A percentile compares a stretch with the other conserved stretches of the same genome.
These are phyloP conservation scores for Spergularia bocconei DNA, from an alignment of 148 eudicot species.

Conservation along the genomic window DNA sequence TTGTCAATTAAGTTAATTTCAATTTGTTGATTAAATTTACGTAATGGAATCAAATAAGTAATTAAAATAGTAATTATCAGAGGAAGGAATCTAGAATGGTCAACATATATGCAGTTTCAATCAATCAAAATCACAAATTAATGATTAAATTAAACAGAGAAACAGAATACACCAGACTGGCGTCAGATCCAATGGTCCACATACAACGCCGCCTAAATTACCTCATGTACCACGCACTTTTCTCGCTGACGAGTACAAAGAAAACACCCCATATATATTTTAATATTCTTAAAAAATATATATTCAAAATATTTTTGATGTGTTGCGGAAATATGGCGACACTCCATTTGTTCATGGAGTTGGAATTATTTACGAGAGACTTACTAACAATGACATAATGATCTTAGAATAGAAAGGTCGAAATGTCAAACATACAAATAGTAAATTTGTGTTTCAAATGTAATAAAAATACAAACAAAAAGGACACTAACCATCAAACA, in stretches of 20 bases:
- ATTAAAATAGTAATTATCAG: neutral
- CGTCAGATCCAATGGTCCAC: constrained; percentile 24
- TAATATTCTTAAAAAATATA: too few relatives aligned
- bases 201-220: constrained; percentile 22
- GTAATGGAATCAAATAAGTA: constrained; percentile 8
- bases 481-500: too few relatives aligned
- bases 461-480: too few relatives aligned
- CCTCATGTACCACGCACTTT: constrained; percentile 20
- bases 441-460: too few relatives aligned
- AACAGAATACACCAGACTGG: constrained; percentile 17
- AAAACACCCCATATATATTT: too few relatives aligned
- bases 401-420: too few relatives aligned
- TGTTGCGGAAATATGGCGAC: too few relatives aligned
- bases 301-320: too few relatives aligned
- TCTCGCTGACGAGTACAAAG: neutral
- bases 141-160: neutral
- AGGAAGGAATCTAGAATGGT: constrained; percentile 20
- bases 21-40: constrained; percentile 4
- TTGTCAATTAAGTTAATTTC: neutral
- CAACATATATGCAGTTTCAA: constrained; percentile 17
- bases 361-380: too few relatives aligned
- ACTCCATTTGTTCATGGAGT: too few relatives aligned
- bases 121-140: neutral
- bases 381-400: too few relatives aligned
- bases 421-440: too few relatives aligned